Conservation (phyloP, 2,329 filamentous ascomycete genomes). For the Dactylellina leptospora region DNA sequence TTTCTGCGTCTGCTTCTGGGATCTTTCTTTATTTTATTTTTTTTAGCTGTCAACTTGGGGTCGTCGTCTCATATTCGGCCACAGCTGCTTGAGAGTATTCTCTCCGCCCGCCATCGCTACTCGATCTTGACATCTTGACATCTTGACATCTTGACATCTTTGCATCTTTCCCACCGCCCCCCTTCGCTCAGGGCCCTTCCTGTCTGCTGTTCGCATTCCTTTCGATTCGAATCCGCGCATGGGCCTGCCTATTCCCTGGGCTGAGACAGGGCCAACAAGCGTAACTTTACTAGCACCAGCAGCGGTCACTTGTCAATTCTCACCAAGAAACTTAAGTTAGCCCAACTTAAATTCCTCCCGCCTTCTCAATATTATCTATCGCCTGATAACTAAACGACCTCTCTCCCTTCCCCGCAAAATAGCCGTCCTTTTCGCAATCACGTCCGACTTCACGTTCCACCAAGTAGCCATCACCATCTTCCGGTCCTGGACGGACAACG, state of each 20-base stretch:
- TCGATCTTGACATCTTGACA: background rate
- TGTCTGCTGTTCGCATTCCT: constrained; percentile 25
- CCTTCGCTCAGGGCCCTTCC: constrained; percentile 8
- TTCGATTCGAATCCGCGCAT: constrained; percentile 49
- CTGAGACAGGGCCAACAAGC: constrained; percentile 53
- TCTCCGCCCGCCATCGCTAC: background rate
- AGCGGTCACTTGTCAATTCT: constrained; percentile 38
- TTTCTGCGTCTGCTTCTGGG: constrained; percentile 14
- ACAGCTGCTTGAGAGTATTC: too few relatives aligned
- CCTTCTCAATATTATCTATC: constrained; percentile 50
- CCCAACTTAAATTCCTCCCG: constrained; percentile 51
- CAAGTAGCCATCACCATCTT: constrained; percentile 11
- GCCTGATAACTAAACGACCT: constrained; percentile 54
- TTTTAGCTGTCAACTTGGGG: background rate
- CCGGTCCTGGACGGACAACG: constrained; percentile 37
- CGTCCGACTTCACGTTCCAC: constrained; percentile 31
- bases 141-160: constrained; percentile 2
- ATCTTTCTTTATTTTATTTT: background rate
- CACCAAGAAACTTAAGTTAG: constrained; percentile 47
- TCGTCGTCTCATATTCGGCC: background rate
- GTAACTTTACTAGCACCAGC: constrained; percentile 40
- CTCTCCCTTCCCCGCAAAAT: constrained; percentile 55
- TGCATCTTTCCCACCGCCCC: background rate
- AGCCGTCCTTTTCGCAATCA: constrained; percentile 48
- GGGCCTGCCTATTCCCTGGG: constrained; percentile 52